Base-by-base conservation (phyloP, 208 protist species). In the Leptomonas pyrrhocoris region DNA sequence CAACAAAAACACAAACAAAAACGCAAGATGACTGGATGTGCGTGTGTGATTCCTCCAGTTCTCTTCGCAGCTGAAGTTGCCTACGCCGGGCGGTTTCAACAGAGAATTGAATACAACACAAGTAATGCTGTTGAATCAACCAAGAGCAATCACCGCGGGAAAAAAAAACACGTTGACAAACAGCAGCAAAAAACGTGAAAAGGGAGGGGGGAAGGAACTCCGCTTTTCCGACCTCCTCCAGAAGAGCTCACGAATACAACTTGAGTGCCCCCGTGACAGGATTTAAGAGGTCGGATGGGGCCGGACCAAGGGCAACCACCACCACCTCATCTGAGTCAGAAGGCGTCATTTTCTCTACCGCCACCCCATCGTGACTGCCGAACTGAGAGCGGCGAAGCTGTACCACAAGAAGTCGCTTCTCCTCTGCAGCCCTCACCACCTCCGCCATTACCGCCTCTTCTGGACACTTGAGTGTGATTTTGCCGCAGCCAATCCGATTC, bases 231-330 rank as follows among this genome's bases (percentile, higher is more conserved):
- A 15, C 2, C 11, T 19, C 5, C 18, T 7, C 43, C 16, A 3
- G 43, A 18, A 15, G 18, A 15, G 18, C 19, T 31, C 73, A 88
- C 0, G 85, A 88, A 54, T 88, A 86, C 40, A 94, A 61, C 59
- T 94, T 94, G 15, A 94, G 68, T n/a, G 67, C 76, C 9, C 84
- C 86, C 7, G 84, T 94, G 58, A 94, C 80, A 16, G 82, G 80
- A 43, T 90, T 65, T 6, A 94, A 42, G 8, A 72, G 12, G 30
- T 61, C 63, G 0, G 86, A 79, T 18, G 86, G 86, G 7, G 84
- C 81, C 0, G 89, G 86, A 8, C 89, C 89, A 19, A 92, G 21
- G n/a, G 89, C 89, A 8, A 90, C 70, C 4, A 90, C 74, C 16
- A 84, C 62, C 30, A 54, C 72, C 42, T 65, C 60, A 28, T 65